Conservation (phyloP, 1,139 yeast species). For the Debaryomycetaceae sp. region DNA sequence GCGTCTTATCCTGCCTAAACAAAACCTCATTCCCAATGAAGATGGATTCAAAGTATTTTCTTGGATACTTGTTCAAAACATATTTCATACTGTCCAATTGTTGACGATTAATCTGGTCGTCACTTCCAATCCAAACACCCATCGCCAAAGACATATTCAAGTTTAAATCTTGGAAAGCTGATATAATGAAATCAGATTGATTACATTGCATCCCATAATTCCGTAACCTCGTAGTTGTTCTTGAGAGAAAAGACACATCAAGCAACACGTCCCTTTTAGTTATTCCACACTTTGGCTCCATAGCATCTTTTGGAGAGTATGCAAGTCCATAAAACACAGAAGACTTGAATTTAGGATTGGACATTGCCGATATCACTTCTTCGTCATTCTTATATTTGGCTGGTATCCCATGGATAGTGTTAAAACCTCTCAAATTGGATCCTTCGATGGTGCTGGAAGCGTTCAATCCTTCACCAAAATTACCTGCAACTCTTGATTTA, state of each 20-base stretch:
- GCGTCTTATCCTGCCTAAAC: constrained; percentile 48
- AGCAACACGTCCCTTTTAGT: constrained; percentile 45
- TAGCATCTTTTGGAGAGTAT: constrained; percentile 53
- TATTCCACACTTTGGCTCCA: constrained; percentile 52
- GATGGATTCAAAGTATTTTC: constrained; percentile 46
- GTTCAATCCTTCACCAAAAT: not conserved
- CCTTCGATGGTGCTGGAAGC: constrained; percentile 7
- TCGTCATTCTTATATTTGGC: constrained; percentile 23
- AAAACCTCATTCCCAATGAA: constrained; percentile 64
- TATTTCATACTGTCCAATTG: constrained; percentile 45
- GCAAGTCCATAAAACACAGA: constrained; percentile 53
- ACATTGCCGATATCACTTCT: constrained; percentile 30
- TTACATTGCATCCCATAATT: constrained; percentile 64
- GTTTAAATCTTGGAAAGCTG: constrained; percentile 48
- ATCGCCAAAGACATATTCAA: constrained; percentile 56
- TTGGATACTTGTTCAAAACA: constrained; percentile 44
- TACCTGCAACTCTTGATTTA: not conserved
- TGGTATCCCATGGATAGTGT: constrained; percentile 22
- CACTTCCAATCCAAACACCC: constrained; percentile 61
- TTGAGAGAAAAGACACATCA: constrained; percentile 56
- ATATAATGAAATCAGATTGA: constrained; percentile 51
- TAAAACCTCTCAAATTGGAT: constrained; percentile 8
- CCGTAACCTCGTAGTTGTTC: constrained; percentile 53
- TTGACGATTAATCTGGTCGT: constrained; percentile 33
- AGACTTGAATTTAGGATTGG: constrained; percentile 18